Evolutionary conservation across 495 filamentous ascomycete species (phyloP).

Genomic region (Tuber calosporum): DNA sequence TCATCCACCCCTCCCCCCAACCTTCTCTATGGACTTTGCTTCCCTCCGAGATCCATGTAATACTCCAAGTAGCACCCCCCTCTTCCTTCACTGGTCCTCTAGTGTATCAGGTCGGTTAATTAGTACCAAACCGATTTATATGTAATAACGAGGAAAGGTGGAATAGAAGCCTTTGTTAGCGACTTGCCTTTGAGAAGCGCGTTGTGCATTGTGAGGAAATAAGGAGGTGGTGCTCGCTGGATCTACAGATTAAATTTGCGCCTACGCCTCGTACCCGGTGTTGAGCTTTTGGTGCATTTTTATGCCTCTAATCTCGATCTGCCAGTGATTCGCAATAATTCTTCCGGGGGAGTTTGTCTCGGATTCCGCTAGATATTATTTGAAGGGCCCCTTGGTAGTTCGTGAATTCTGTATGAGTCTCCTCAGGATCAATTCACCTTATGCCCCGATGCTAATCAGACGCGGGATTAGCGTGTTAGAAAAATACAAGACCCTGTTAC

Average conservation of each 20-base stretch:
- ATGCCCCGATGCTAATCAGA: not conserved
- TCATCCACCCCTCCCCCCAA: too few relatives aligned
- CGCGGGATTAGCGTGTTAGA: not conserved
- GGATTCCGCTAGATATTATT: not conserved
- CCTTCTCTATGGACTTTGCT: too few relatives aligned
- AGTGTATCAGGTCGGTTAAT: too few relatives aligned
- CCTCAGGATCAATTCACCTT: not conserved
- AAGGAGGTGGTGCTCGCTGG: not conserved
- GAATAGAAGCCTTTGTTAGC: not conserved
- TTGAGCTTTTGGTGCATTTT: not conserved
- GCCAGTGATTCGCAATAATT: not conserved
- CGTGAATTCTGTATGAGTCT: not conserved
- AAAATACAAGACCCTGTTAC: not conserved
- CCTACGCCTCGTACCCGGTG: not conserved
- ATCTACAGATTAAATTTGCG: not conserved
- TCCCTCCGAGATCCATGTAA: too few relatives aligned
- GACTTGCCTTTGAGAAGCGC: not conserved
- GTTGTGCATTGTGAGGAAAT: not conserved
- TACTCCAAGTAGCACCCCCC: too few relatives aligned
- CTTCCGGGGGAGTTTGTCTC: not conserved
- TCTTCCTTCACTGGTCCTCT: too few relatives aligned
- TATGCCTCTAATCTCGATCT: not conserved
- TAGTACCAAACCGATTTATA: not conserved
- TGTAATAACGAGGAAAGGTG: not conserved
- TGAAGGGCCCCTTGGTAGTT: not conserved